A percentile compares a stretch with the other conserved stretches of the same genome.
Evolutionary conservation across 208 protist species (phyloP).

Genomic region (Acanthamoeba lenticulata): DNA sequence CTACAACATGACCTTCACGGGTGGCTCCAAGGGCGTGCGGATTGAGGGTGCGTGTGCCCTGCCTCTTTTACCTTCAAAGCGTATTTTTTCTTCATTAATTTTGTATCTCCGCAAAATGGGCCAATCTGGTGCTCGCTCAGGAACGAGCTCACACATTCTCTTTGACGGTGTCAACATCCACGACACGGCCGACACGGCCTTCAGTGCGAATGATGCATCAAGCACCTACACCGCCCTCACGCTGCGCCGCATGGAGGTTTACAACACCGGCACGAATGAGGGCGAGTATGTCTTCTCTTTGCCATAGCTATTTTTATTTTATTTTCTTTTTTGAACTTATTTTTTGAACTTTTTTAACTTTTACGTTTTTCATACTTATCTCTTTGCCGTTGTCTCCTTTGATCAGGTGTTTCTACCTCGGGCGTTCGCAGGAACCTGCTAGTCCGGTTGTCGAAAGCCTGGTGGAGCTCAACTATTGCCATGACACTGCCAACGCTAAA

Average conservation of each 20-base stretch:
- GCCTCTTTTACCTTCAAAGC: too few species aligned
- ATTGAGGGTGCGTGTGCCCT: too few species aligned
- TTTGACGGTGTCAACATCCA: neutral
- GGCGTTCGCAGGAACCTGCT: neutral
- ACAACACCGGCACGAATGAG: neutral
- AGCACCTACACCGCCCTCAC: neutral
- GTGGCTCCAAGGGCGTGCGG: neutral
- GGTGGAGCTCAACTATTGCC: conserved; percentile 39
- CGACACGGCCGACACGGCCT: neutral
- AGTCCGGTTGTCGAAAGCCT: neutral
- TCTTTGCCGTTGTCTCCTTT: too few species aligned
- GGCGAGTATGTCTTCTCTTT: too few species aligned
- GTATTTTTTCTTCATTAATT: too few species aligned
- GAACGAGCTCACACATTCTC: neutral
- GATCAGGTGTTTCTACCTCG: conserved; percentile 28
- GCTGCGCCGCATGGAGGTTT: neutral
- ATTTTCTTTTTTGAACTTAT: too few species aligned
- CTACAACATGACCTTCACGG: conserved; percentile 35
- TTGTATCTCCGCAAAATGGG: too few species aligned
- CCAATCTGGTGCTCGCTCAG: too few species aligned
- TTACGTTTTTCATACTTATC: too few species aligned
- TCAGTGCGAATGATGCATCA: neutral
- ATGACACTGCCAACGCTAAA: neutral
- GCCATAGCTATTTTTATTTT: too few species aligned
- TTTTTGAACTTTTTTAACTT: too few species aligned